Base-by-base conservation (phyloP, 2,329 filamentous ascomycete species). In the Aureobasidium mangrovei region DNA sequence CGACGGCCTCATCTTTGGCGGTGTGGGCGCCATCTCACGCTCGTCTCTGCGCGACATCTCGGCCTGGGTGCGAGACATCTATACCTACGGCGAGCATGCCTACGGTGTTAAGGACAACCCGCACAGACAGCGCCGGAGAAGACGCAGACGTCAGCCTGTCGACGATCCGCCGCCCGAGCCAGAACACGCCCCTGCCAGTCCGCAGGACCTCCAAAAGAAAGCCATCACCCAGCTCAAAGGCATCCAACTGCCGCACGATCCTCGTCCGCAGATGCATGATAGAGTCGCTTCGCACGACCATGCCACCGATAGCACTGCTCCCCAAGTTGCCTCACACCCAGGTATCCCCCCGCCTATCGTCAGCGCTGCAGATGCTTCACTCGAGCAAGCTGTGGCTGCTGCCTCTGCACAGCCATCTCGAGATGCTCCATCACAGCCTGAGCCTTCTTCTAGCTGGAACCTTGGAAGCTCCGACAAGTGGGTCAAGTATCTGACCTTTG, bases 51-150 rank as follows among this genome's bases (percentile, higher is more conserved):
- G 83, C 45, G 82, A 85, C 62, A 67, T 96, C 28, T 85, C 86
- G 1, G 80, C 85, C 54, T 97, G 91, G 91, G 85, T 93, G 77
- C 87, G 94, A 67, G 86, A 88, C 63, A 77, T 96, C 2, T 95
- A 93, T 68, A 83, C 77, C 31, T 88, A 89, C 75, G 91, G 91
- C 2, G 83, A 88, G 51, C 79, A 86, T 63, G 84, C 91, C 2
- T 97, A 95, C 66, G 91, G 91, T 3, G 80, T 96, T 5, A 80
- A 81, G 52, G 86, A 94, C 35, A 90, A 88, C 60, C 86, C 89
- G 10, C 80, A 79, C 1, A 84, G 86, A 1, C 77, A 78, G 56
- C 79, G 85, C 32, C 75, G 77, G 45, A 72, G 65, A 43, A 69
- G 72, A 40, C 70, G 66, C 60, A 52, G 66, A 53, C 69, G 67